Percentiles rank a stretch among this genome's conserved stretches.
Conservation (phyloP, 176 grass and related monocot genomes). For the Triticum dicoccoides region DNA sequence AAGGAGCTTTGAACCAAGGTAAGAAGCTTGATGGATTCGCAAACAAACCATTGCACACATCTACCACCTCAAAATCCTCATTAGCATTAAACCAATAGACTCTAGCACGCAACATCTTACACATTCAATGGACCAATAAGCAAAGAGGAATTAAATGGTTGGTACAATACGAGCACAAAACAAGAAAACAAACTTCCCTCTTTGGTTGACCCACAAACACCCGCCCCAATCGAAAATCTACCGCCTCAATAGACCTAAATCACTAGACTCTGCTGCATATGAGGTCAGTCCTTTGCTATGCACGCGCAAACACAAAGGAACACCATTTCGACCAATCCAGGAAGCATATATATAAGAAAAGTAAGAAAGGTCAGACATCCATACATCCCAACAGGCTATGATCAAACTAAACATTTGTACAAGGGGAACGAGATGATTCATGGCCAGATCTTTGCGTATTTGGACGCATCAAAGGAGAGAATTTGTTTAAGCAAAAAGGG, state of each 20-base stretch:
- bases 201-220: neutral
- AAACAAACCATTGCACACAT: slow-evolving; percentile 3
- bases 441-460: slow-evolving; percentile 36
- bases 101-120: neutral
- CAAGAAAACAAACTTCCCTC: neutral
- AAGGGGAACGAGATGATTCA: neutral
- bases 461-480: neutral
- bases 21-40: neutral
- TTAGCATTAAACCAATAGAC: neutral
- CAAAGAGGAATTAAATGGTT: neutral
- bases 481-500: neutral
- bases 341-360: neutral
- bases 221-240: neutral
- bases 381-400: slow-evolving; percentile 6
- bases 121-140: neutral
- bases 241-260: neutral
- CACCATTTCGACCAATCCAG: slow-evolving; percentile 21
- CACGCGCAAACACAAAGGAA: neutral
- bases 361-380: neutral
- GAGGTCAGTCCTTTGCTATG: neutral
- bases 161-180: neutral
- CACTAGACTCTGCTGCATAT: neutral
- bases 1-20: neutral
- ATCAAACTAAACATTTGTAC: slow-evolving; percentile 9
- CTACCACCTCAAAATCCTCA: neutral